Evolutionary conservation across 768 basidiomycete species (phyloP).

Genomic region (Chalciporus chontae): DNA sequence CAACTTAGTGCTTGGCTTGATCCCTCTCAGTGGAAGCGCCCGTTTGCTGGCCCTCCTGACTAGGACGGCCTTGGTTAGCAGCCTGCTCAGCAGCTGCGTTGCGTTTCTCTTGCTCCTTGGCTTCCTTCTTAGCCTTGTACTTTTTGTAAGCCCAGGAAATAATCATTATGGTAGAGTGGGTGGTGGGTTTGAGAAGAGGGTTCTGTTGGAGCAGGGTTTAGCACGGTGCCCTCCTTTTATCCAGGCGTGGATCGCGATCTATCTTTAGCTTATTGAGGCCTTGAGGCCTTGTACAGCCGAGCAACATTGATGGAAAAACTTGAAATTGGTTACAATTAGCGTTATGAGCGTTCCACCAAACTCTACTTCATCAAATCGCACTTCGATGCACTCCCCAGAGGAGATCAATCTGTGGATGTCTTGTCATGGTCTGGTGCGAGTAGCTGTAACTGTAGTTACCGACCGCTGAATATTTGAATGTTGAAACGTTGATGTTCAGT

Average conservation of each 20-base stretch:
- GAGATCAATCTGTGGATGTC: too few species aligned
- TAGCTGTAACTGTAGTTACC: too few species aligned
- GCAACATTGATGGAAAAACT: not conserved
- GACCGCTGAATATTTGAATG: too few species aligned
- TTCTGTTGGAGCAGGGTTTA: not conserved
- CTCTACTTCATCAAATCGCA: too few species aligned
- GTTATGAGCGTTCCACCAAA: too few species aligned
- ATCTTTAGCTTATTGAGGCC: too few species aligned
- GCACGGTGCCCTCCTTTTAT: not conserved
- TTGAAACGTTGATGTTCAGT: too few species aligned
- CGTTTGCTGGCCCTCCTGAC: not conserved
- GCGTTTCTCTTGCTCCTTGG: slow-evolving; percentile 14
- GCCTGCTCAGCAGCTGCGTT: slow-evolving; percentile 1
- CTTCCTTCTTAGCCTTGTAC: slow-evolving; percentile 24
- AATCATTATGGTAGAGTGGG: slow-evolving; percentile 7
- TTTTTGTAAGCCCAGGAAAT: slow-evolving; percentile 18
- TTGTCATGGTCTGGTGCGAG: too few species aligned
- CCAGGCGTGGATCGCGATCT: not conserved
- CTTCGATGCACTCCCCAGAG: too few species aligned
- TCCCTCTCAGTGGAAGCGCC: not conserved
- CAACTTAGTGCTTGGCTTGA: slow-evolving; percentile 9
- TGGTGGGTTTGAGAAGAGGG: not conserved
- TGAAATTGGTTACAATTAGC: not conserved
- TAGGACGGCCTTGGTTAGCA: not conserved
- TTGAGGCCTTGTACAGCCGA: too few species aligned